Conservation (phyloP, 257 asterid genomes). For the Lycium ferocissimum region DNA sequence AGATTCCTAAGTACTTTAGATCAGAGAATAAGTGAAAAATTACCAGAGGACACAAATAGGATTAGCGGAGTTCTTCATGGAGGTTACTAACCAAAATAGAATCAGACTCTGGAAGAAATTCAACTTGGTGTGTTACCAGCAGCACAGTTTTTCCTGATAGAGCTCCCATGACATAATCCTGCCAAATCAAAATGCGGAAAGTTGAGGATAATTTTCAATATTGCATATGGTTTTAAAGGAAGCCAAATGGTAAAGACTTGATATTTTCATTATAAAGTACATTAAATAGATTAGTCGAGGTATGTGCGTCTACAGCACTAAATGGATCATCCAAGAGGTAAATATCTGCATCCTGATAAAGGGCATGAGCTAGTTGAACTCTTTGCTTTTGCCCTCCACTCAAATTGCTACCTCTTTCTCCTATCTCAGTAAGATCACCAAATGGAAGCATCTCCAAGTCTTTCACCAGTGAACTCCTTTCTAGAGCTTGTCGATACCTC, state of each 20-base stretch:
- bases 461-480: conserved; percentile 75
- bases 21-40: neutral
- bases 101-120: conserved; percentile 87
- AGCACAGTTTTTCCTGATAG: conserved; percentile 73
- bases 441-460: conserved; percentile 83
- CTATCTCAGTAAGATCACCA: conserved; percentile 96
- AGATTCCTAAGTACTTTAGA: neutral
- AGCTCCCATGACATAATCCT: conserved; percentile 84
- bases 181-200: conserved; percentile 19
- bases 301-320: conserved; percentile 94
- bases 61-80: neutral
- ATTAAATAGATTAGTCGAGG: conserved; percentile 78
- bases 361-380: conserved; percentile 89
- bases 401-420: conserved; percentile 94
- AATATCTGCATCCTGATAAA: conserved; percentile 82
- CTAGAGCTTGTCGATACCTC: conserved; percentile 70
- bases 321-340: conserved; percentile 94
- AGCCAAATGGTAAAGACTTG: too few relatives aligned
- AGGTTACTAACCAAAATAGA: conserved; percentile 59
- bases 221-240: neutral
- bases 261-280: conserved; percentile 38
- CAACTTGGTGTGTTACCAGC: conserved; percentile 94
- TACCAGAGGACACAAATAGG: neutral
- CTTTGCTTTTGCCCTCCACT: conserved; percentile 69
- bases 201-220: neutral